Base-by-base conservation (phyloP, 768 basidiomycete genomes). In the Calocybe cyanea region DNA sequence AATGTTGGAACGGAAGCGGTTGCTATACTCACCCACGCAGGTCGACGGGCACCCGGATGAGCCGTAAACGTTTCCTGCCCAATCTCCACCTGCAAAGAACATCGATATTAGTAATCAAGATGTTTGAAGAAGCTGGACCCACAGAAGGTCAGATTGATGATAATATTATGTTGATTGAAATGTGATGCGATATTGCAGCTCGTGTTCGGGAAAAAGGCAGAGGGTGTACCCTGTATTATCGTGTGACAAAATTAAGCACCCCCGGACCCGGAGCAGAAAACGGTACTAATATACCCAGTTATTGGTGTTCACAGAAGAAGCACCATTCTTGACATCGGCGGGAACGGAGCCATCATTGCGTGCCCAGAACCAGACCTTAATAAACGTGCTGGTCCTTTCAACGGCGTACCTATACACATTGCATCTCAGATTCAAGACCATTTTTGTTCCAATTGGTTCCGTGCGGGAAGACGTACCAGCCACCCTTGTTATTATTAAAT, bases 331-430 rank as follows among this genome's bases (percentile, higher is more conserved):
- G 14, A 83, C 68, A 21, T 80, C 79, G 7, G 56, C 41, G 2
- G 81, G 83, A 20, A 79, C 72, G 23, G 53, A 58, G 2, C 56
- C 62, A 38, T 61, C 71, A 52, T 72, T 72, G 20, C 85, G 70
- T 0, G 77, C 60, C 85, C 85, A 91, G 68, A 85, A 87, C 78
- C 81, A 89, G 24, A 87, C 69, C 42, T 79, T 80, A 51, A 88
- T 80, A 56, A 69, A 76, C 13, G 53, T 54, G 15, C 61, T 54
- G 0, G 78, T 77, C 31, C 84, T 74, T 58, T 85, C 83, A 41
- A 84, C 68, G 0, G 80, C 85, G 57, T 76, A 84, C 76, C 77
- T 83, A 23, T 23, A 20, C 37, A 10, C 19, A 28, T 38, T 25
- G 5, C 19, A 13, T 13, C 11, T 31, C 24, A 7, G 9, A 9